Base-by-base conservation (phyloP, 2,329 filamentous ascomycete genomes). In the Saccharata proteae region DNA sequence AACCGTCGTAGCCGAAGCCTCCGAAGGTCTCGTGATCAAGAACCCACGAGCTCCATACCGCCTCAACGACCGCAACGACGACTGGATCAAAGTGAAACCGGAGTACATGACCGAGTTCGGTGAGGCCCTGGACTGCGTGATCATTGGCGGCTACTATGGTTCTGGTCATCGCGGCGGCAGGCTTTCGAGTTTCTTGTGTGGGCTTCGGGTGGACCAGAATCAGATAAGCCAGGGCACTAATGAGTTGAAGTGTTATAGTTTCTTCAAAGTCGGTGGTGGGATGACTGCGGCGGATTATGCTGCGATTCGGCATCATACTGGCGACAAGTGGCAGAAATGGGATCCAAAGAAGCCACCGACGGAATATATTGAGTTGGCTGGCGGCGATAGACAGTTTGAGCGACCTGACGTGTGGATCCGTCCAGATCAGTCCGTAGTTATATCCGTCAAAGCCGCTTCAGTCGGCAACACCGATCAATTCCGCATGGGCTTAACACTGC, bases 71-170 rank as follows among this genome's bases (percentile, higher is more conserved):
- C 79, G 90, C 28, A 90, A 92, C 46, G 82, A 93, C 44, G 83
- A 93, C 55, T 98, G 90, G 90, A 79, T 94, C 59, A 98, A 98
- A 52, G 86, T 98, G 6, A 98, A 98, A 48, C 90, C 90, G 1
- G 90, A 98, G 41, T 98, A 98, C 54, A 94, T 96, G 86, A 77
- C 77, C 2, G 88, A 93, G 40, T 93, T 90, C 51, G 90, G 90
- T 38, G 88, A 96, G 56, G 83, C 80, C 0, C 71, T 98, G 3
- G 90, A 98, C 51, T 84, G 85, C 42, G 62, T 94, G 10, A 67
- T 98, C 11, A 74, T 98, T 32, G 90, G 88, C 33, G 90, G 84
- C 6, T 96, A 93, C 57, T 98, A 82, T 51, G 90, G 90, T 10
- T 82, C 80, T 17, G 90, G 90, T 0, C 74, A 71, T 34, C 74